A percentile compares a stretch with the other conserved stretches of the same genome.
Conservation (phyloP, 2,329 filamentous ascomycete genomes). For the Nothomitra cinnamomea region DNA sequence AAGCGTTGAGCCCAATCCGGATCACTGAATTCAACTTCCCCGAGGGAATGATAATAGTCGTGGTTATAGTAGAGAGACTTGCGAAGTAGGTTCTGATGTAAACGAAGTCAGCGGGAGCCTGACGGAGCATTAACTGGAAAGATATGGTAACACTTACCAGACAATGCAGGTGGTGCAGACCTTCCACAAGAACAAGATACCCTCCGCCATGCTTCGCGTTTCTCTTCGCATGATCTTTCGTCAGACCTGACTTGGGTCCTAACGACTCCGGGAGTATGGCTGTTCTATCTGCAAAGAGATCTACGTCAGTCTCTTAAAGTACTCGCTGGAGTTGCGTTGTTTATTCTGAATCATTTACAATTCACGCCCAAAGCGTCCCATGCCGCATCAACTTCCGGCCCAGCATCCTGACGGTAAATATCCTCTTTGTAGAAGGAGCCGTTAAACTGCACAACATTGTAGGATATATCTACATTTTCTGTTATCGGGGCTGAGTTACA, state of each 20-base stretch:
- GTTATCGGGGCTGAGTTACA: background rate
- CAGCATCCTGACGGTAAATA: background rate
- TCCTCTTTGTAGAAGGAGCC: background rate
- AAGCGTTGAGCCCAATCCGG: background rate
- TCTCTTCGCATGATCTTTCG: background rate
- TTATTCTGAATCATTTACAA: background rate
- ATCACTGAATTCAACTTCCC: background rate
- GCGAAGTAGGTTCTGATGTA: background rate
- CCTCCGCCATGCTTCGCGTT: background rate
- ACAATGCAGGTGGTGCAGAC: background rate
- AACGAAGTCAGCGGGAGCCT: too few relatives aligned
- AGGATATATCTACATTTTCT: background rate
- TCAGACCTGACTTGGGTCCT: background rate
- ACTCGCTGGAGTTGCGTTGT: background rate
- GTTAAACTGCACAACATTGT: background rate
- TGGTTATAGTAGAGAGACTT: background rate
- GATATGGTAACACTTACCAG: background rate
- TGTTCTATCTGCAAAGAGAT: background rate
- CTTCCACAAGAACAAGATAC: background rate
- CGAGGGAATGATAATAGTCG: background rate
- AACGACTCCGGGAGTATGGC: background rate
- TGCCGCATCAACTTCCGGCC: background rate
- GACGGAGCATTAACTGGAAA: too few relatives aligned
- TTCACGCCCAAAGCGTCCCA: background rate
- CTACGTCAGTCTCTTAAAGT: too few relatives aligned